Base-by-base conservation (phyloP, 2,329 filamentous ascomycete genomes). In the Phialemonium atrogriseum region DNA sequence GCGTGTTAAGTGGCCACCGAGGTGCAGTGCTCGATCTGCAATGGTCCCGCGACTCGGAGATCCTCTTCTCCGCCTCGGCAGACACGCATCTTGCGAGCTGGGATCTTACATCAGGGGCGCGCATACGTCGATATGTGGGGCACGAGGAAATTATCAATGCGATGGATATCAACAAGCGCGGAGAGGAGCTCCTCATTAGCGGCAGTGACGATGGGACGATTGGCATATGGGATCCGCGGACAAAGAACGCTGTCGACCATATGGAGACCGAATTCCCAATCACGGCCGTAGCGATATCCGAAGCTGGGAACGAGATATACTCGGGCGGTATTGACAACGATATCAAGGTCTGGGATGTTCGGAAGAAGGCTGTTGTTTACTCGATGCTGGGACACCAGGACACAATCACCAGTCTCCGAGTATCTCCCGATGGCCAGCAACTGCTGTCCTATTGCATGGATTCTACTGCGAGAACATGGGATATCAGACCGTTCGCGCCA, bases 121-220 rank as follows among this genome's bases (percentile, higher is more conserved):
- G 91, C 50, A 94, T 96, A 70, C 81, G 91, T 41, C 76, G 85
- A 50, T 93, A 98, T 51, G 66, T 87, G 9, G 91, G 91, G 1
- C 91, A 98, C 51, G 88, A 95, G 49, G 89, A 95, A 55, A 74
- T 95, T n/a, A 80, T 98, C 63, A 98, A 96, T 57, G 75, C 81
- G 38, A 65, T 96, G 55, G 88, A 94, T 49, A 78, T 93, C 39
- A 91, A 81, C 62, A 83, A 80, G 54, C 74, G 91, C 48, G 91
- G 91, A 32, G 86, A 94, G 54, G 91, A 96, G 50, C 62, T 95
- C 31, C 62, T 98, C 27, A 74, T 95, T 40, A 94, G 85, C 52
- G 91, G 83, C 22, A 93, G 87, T 43, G 89, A 98, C 52, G 91
- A 98, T 55, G 87, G 88, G 5, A 85, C 78, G 40, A 87, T 98